phyloP scores from a whole-genome alignment of 148 eudicot genomes.

The Rhododendron ovatum region DNA sequence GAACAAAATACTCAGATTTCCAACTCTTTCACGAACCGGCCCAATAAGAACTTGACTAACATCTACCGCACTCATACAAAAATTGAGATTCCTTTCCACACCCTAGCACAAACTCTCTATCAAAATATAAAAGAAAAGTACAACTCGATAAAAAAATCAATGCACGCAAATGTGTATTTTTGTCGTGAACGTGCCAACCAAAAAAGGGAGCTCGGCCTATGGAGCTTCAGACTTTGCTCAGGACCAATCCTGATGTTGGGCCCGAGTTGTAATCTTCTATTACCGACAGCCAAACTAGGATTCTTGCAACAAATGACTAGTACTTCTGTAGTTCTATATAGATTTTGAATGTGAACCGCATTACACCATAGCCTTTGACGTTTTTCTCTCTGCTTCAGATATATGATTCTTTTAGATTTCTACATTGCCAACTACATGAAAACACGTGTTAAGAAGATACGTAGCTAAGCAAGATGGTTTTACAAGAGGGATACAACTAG shows the following conservation, averaged over 20 bases:
- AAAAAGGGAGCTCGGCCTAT: no score
- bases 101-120: no score
- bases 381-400: neutral
- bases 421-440: neutral
- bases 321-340: neutral
- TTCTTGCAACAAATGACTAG: neutral
- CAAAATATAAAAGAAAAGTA: no score
- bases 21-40: no score
- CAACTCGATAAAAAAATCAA: no score
- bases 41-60: no score
- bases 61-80: no score
- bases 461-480: neutral
- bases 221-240: neutral
- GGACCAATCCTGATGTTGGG: neutral
- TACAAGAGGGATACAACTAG: neutral
- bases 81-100: no score
- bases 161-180: no score
- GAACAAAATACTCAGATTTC: no score
- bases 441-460: neutral
- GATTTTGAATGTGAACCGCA: neutral
- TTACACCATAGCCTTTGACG: neutral
- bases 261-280: neutral
- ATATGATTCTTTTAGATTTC: neutral
- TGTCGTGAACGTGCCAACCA: no score
- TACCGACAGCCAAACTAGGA: neutral